Evolutionary conservation across 1,139 yeast genomes (phyloP).

Genomic region (Casaregolazyma lundiana): DNA sequence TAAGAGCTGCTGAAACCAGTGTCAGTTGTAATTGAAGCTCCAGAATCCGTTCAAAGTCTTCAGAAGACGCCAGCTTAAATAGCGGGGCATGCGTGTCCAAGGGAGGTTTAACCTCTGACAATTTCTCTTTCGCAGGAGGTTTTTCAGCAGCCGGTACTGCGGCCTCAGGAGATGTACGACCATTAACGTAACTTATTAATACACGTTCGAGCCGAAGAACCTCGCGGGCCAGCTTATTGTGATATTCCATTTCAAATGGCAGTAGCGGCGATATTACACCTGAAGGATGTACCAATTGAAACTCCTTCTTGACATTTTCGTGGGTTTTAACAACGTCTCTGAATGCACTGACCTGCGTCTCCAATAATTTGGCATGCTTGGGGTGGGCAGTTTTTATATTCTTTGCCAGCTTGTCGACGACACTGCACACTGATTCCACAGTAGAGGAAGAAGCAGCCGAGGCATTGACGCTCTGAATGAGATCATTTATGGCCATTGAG

Average conservation of each 20-base stretch:
- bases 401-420: constrained; percentile 21
- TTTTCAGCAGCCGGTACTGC: not conserved
- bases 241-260: constrained; percentile 16
- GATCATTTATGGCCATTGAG: constrained; percentile 28
- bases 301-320: constrained; percentile 8
- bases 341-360: constrained; percentile 21
- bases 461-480: constrained; percentile 28
- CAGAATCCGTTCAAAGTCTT: constrained; percentile 24
- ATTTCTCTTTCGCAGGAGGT: not conserved
- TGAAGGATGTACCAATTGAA: constrained; percentile 6
- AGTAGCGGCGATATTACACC: constrained; percentile 3
- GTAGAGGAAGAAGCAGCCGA: constrained; percentile 26
- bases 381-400: constrained; percentile 16
- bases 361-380: constrained; percentile 21
- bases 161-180: constrained; percentile 6
- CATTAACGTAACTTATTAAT: constrained; percentile 22
- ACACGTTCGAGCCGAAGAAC: constrained; percentile 22
- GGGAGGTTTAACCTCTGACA: constrained; percentile 4
- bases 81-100: constrained; percentile 26
- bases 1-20: constrained; percentile 8
- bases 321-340: constrained; percentile 16
- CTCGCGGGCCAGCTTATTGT: constrained; percentile 17
- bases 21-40: constrained; percentile 13
- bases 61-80: constrained; percentile 22
- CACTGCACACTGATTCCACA: constrained; percentile 19